These are phyloP conservation scores for Calonectria montana DNA, from an alignment of 2,329 filamentous ascomycete species.

Conservation along the genomic window DNA sequence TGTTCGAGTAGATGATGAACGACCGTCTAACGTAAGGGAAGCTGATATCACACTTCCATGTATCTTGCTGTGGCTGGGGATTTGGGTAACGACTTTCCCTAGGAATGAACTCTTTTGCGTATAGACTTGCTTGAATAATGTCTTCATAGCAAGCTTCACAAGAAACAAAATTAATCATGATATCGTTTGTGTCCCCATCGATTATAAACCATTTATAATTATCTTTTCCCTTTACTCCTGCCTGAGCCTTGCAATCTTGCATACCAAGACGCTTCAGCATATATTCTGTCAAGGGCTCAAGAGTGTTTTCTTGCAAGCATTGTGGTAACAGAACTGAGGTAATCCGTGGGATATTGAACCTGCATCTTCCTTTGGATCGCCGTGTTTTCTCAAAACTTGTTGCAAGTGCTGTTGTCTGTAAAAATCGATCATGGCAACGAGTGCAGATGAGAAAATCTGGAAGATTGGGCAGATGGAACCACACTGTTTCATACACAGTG, in stretches of 20 bases:
- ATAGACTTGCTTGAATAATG: not conserved
- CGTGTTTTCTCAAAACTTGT: not conserved
- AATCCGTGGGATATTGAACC: conserved; percentile 1
- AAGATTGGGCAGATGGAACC: not conserved
- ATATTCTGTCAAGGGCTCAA: not conserved
- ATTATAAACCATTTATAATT: conserved; percentile 9
- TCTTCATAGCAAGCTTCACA: conserved; percentile 13
- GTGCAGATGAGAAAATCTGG: conserved; percentile 4
- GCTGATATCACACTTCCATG: not conserved
- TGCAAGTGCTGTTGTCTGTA: not conserved
- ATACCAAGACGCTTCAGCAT: not conserved
- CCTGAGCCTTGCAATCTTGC: not conserved
- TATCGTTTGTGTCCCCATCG: not conserved
- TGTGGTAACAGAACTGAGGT: not conserved
- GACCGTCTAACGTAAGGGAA: conserved; percentile 6
- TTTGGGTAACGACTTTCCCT: not conserved
- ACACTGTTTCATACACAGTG: not conserved
- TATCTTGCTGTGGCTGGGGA: not conserved
- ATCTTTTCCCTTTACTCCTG: not conserved
- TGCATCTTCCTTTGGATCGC: not conserved
- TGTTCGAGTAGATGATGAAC: not conserved
- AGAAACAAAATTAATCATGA: conserved; percentile 12
- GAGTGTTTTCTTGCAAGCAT: not conserved
- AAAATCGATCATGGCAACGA: not conserved
- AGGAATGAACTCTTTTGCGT: conserved; percentile 11